Conservation (phyloP, 2,329 filamentous ascomycete species). For the Colletotrichum sp. region DNA sequence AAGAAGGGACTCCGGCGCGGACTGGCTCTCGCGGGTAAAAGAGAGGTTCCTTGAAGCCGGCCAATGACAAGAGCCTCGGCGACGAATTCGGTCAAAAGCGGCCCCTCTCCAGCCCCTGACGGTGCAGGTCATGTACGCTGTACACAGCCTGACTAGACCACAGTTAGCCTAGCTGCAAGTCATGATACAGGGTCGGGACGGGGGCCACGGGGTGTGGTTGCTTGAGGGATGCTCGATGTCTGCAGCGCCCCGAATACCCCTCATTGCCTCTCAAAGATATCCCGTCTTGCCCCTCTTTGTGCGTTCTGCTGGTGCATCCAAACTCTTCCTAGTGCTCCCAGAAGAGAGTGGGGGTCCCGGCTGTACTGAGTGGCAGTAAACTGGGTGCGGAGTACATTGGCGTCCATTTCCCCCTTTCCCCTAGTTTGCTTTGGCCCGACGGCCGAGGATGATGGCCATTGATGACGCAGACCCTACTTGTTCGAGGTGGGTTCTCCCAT, state of each 20-base stretch:
- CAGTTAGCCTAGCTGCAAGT: constrained; percentile 17
- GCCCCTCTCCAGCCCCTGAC: constrained; percentile 9
- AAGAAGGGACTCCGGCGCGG: neutral
- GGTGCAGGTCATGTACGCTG: neutral
- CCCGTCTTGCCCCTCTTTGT: neutral
- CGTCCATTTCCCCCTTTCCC: neutral
- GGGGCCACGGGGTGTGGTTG: neutral
- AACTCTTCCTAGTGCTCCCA: neutral
- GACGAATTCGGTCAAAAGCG: constrained; percentile 20
- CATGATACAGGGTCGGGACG: constrained; percentile 14
- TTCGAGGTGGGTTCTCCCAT: neutral
- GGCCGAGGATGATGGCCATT: constrained; percentile 1
- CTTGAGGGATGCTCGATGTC: neutral
- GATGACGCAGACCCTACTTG: neutral
- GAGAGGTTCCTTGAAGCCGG: neutral
- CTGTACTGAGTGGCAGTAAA: neutral
- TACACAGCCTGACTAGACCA: neutral
- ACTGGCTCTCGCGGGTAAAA: constrained; percentile 13
- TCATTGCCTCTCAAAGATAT: neutral
- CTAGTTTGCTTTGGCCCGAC: neutral
- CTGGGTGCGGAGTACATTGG: neutral
- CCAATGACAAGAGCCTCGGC: constrained; percentile 1
- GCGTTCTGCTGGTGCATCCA: neutral
- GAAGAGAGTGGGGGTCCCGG: neutral
- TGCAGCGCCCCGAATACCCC: neutral